A percentile compares a stretch with the other conserved stretches of the same genome.
These are phyloP conservation scores for Pseudogymnoascus pannorum DNA, from an alignment of 2,329 filamentous ascomycete genomes.

Conservation along the genomic window DNA sequence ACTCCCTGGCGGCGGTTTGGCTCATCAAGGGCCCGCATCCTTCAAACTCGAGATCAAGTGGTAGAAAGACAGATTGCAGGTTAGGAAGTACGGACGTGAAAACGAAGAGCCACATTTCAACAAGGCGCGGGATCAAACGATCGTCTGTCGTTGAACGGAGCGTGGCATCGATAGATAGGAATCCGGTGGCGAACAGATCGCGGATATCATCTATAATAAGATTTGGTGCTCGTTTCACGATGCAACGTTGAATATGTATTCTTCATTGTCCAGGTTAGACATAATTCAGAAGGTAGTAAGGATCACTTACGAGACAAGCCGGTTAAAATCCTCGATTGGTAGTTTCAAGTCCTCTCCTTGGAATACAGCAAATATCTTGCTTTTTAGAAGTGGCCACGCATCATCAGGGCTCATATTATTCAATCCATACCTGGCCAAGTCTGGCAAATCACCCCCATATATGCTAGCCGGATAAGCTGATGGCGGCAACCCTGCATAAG, in stretches of 20 bases:
- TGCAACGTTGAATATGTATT: conserved; percentile 70
- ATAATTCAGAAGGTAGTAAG: not conserved
- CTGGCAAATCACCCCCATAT: conserved; percentile 44
- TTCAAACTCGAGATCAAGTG: conserved; percentile 86
- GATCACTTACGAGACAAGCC: conserved; percentile 52
- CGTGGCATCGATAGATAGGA: conserved; percentile 77
- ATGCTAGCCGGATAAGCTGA: conserved; percentile 28
- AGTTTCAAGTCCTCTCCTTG: conserved; percentile 72
- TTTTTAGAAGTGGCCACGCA: conserved; percentile 74
- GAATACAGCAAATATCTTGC: conserved; percentile 69
- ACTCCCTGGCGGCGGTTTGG: conserved; percentile 72
- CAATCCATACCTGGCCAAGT: conserved; percentile 54
- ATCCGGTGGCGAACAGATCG: conserved; percentile 73
- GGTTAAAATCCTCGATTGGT: conserved; percentile 79
- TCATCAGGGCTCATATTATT: conserved; percentile 68
- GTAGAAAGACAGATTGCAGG: conserved; percentile 90
- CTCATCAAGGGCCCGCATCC: conserved; percentile 75
- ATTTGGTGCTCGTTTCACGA: conserved; percentile 64
- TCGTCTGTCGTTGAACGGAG: conserved; percentile 75
- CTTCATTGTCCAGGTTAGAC: conserved; percentile 19
- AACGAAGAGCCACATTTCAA: conserved; percentile 89
- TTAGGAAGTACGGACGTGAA: conserved; percentile 89
- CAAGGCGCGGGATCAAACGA: conserved; percentile 78
- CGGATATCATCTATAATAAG: conserved; percentile 68
- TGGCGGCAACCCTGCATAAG: conserved; percentile 25